A percentile compares a stretch with the other conserved stretches of the same genome.
Evolutionary conservation across 2,329 filamentous ascomycete species (phyloP).

Genomic region (Xylaria polymorpha): DNA sequence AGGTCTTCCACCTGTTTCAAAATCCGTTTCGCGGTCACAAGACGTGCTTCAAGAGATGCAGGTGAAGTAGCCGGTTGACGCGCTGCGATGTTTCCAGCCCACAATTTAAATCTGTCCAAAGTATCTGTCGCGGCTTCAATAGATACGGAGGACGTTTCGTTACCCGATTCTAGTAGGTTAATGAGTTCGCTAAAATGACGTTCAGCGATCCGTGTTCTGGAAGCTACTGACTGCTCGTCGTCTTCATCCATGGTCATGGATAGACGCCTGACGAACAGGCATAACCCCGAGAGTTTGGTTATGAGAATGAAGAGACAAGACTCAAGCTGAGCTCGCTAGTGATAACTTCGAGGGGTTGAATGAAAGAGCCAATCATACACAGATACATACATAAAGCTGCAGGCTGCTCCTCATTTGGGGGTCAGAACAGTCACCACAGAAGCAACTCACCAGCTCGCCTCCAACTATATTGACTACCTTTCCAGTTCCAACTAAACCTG

Average conservation of each 20-base stretch:
- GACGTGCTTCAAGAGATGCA: constrained; percentile 9
- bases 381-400: no score
- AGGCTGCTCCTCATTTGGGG: constrained; percentile 14
- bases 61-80: not conserved
- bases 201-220: constrained; percentile 5
- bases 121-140: not conserved
- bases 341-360: not conserved
- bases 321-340: not conserved
- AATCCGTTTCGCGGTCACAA: not conserved
- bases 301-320: not conserved
- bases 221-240: not conserved
- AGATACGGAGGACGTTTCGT: not conserved
- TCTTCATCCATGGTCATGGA: not conserved
- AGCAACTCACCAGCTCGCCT: not conserved
- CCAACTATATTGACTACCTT: no score
- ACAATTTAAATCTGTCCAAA: constrained; percentile 13
- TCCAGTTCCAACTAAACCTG: no score
- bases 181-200: not conserved
- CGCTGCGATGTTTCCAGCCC: constrained; percentile 15
- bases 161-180: not conserved
- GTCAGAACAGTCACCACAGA: not conserved
- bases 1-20: constrained; percentile 10
- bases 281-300: not conserved
- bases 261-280: not conserved
- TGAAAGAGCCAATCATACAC: constrained; percentile 4